phyloP scores from a whole-genome alignment of 2,329 filamentous ascomycete genomes.

The Sclerotinia subarctica region DNA sequence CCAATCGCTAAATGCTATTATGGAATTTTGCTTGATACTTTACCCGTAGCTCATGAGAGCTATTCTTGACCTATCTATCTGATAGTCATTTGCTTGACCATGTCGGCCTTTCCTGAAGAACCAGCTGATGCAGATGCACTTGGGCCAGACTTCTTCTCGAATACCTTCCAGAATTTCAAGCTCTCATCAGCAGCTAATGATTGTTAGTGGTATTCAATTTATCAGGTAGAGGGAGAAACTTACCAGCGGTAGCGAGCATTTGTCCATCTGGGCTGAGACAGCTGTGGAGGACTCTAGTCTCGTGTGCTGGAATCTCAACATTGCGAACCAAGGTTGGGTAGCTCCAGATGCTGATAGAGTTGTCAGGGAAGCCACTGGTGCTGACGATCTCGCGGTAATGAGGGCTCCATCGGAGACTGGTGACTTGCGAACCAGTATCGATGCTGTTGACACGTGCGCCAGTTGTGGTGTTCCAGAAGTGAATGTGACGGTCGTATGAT shows the following conservation, averaged over 20 bases:
- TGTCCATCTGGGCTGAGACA: slow-evolving; percentile 96
- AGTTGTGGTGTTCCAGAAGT: slow-evolving; percentile 99
- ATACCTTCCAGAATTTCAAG: slow-evolving; percentile 99
- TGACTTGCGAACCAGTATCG: slow-evolving; percentile 96
- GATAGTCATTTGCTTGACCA: slow-evolving; percentile 95
- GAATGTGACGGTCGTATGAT: slow-evolving; percentile 95
- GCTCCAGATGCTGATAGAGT: slow-evolving; percentile 98
- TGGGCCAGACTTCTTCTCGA: slow-evolving; percentile 92
- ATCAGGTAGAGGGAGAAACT: slow-evolving; percentile 37
- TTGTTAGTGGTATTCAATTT: slow-evolving; percentile 35
- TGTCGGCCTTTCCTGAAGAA: slow-evolving; percentile 73
- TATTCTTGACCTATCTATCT: slow-evolving; percentile 51
- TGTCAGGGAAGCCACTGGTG: slow-evolving; percentile 98
- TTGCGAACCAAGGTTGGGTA: slow-evolving; percentile 97
- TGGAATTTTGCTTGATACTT: slow-evolving; percentile 38
- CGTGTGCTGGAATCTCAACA: slow-evolving; percentile 95
- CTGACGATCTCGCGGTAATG: slow-evolving; percentile 97
- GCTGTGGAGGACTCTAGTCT: slow-evolving; percentile 94
- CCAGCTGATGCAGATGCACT: slow-evolving; percentile 63
- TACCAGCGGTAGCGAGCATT: slow-evolving; percentile 90
- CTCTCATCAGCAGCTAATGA: slow-evolving; percentile 80
- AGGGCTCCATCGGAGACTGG: slow-evolving; percentile 92
- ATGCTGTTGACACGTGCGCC: slow-evolving; percentile 98
- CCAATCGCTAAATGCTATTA: slow-evolving; percentile 46
- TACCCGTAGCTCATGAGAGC: slow-evolving; percentile 34